phyloP scores from a whole-genome alignment of 2,329 filamentous ascomycete genomes.

The Cylindrodendrum hubeiense region DNA sequence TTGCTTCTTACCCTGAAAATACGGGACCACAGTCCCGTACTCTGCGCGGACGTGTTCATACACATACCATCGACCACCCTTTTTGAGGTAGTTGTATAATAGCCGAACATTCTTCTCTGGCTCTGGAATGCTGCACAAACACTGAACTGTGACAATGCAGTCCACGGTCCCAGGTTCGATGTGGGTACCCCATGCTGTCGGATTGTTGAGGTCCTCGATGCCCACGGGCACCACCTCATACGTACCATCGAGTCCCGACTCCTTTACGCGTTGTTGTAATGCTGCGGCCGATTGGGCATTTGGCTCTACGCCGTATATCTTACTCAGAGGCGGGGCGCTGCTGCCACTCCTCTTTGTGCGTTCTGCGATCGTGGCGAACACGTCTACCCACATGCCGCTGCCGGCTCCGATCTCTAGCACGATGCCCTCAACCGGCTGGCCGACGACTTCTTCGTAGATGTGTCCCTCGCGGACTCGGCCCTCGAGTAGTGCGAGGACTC shows the following conservation, averaged over 20 bases:
- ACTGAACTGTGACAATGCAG: slow-evolving; percentile 71
- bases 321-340: slow-evolving; percentile 45
- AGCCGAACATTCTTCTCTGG: slow-evolving; percentile 66
- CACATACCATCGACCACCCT: slow-evolving; percentile 72
- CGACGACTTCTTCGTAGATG: slow-evolving; percentile 48
- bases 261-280: slow-evolving; percentile 60
- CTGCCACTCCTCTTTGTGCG: slow-evolving; percentile 27
- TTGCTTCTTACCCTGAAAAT: slow-evolving; percentile 59
- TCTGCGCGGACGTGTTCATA: slow-evolving; percentile 69
- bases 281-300: slow-evolving; percentile 65
- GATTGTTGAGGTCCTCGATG: slow-evolving; percentile 66
- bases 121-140: slow-evolving; percentile 73
- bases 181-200: slow-evolving; percentile 56
- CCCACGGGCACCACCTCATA: slow-evolving; percentile 75
- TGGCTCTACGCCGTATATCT: slow-evolving; percentile 74
- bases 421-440: slow-evolving; percentile 59
- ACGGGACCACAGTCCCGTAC: slow-evolving; percentile 54
- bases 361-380: slow-evolving; percentile 56
- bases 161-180: slow-evolving; percentile 67
- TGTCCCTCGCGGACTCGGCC: slow-evolving; percentile 57
- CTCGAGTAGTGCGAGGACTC: slow-evolving; percentile 67
- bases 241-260: slow-evolving; percentile 65
- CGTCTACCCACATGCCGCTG: slow-evolving; percentile 69
- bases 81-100: slow-evolving; percentile 69
- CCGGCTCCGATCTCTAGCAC: slow-evolving; percentile 75